Evolutionary conservation across 2,329 filamentous ascomycete genomes (phyloP), one percentile per base, ranked within the genome.

Genomic region (Gliomastix tumulicola): DNA sequence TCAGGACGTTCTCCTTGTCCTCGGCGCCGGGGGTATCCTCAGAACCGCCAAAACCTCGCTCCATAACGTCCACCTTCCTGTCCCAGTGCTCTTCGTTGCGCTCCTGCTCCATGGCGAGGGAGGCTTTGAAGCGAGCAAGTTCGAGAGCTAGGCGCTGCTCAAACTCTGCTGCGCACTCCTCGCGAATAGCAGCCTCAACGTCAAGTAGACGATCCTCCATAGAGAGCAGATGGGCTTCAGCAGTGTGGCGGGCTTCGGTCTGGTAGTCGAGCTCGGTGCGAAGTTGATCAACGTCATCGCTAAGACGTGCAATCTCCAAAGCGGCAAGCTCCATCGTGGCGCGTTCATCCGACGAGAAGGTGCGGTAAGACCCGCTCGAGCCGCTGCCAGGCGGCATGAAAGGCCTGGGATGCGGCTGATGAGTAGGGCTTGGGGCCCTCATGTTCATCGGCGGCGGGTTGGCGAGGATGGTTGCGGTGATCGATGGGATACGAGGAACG

Each of bases 121-220:
- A 83, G 1, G 74, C 75, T 54, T 90, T 83, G 84, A 88, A 96
- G n/a, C 86, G 71, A 9, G 76, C 72, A 56, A 86, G 76, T 56
- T 96, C 88, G 11, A 81, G 64, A 16, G 79, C 75, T 32, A 96
- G 71, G 10, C 79, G 76, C 41, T 75, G 68, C 52, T 98, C 92
- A 66, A 94, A 94, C 52, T 96, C 92, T 3, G 66, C 70, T 47
- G 81, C 89, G 49, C 89, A 90, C 47, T 97, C 90, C 51, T 96
- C 90, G 17, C 92, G 81, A 21, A 97, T 77, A 6, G 83, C 82
- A 48, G 85, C 80, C 55, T 98, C 92, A 11, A 94, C 66, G 35
- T 81, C 76, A 5, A 78, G 48, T 49, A 79, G 65, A 5, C 72
- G 60, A 18, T 86, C 79, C 30, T 86, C 76, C 61, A 85, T 79